Evolutionary conservation across 805 yeast species (phyloP).

Genomic region (Barnettozyma siamensis): DNA sequence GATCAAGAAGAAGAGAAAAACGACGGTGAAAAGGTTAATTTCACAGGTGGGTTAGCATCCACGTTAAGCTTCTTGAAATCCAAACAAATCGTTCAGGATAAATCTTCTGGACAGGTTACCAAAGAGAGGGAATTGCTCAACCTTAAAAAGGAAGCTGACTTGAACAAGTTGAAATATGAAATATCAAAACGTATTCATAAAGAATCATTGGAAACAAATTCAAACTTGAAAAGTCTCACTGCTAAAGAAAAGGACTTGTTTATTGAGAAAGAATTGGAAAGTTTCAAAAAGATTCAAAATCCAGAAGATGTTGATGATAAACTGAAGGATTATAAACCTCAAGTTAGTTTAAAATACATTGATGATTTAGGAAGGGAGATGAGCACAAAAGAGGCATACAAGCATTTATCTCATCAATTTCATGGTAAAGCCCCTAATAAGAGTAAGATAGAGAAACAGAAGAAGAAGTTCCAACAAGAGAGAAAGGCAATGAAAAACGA

Average conservation of each 20-base stretch:
- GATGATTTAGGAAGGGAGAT: constrained; percentile 49
- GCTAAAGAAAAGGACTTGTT: constrained; percentile 39
- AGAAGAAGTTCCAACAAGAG: constrained; percentile 19
- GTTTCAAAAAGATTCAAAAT: constrained; percentile 7
- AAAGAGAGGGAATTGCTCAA: constrained; percentile 10
- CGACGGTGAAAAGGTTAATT: constrained; percentile 8
- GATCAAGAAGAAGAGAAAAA: neutral
- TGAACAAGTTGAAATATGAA: constrained; percentile 12
- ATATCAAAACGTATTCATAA: constrained; percentile 13
- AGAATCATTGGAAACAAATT: constrained; percentile 12
- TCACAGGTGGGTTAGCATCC: constrained; percentile 22
- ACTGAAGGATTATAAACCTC: constrained; percentile 37
- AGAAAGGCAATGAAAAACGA: constrained; percentile 1
- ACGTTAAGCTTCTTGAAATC: constrained; percentile 19
- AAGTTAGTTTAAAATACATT: constrained; percentile 42
- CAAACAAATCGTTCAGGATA: constrained; percentile 14
- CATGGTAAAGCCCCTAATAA: constrained; percentile 39
- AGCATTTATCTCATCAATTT: constrained; percentile 53
- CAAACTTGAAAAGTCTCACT: constrained; percentile 27
- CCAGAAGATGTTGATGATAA: constrained; percentile 10
- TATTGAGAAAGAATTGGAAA: constrained; percentile 18
- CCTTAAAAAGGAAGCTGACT: constrained; percentile 14
- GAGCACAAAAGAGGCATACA: constrained; percentile 51
- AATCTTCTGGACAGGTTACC: constrained; percentile 8
- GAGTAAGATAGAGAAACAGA: constrained; percentile 19